A percentile compares a stretch with the other conserved stretches of the same genome.
phyloP scores from a whole-genome alignment of 1,284 basidiomycete genomes.

The Cryptococcus neoformans region DNA sequence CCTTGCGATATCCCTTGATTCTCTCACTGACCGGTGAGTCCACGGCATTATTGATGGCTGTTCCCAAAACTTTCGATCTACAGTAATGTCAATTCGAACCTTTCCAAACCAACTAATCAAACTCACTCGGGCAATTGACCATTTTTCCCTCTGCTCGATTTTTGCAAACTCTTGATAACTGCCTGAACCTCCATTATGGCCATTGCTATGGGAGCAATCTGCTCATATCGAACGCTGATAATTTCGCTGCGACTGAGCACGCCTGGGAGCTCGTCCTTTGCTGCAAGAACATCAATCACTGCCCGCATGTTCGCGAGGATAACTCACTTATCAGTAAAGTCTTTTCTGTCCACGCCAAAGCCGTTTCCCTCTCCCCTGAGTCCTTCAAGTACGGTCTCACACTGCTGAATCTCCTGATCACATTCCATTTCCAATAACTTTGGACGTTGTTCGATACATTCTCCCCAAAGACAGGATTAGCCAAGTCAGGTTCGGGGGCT shows the following conservation, averaged over 20 bases:
- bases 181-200: constrained; percentile 74
- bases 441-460: constrained; percentile 77
- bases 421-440: constrained; percentile 63
- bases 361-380: constrained; percentile 48
- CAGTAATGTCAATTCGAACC: neutral
- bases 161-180: constrained; percentile 26
- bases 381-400: constrained; percentile 66
- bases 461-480: constrained; percentile 75
- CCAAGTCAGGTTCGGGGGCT: constrained; percentile 76
- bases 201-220: constrained; percentile 82
- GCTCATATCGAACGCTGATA: constrained; percentile 65
- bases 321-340: constrained; percentile 66
- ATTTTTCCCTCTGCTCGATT: constrained; percentile 15
- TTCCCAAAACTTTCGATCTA: constrained; percentile 77
- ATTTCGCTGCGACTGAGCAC: constrained; percentile 88
- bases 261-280: constrained; percentile 85
- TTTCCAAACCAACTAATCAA: neutral
- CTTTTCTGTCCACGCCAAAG: constrained; percentile 83
- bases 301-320: neutral
- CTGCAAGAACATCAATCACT: constrained; percentile 14
- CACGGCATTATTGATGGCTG: constrained; percentile 81
- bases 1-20: constrained; percentile 69
- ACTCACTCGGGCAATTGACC: constrained; percentile 28
- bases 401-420: constrained; percentile 75
- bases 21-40: constrained; percentile 77